Conservation (phyloP, 2,329 filamentous ascomycete species). For the Fusarium tjaetaba region DNA sequence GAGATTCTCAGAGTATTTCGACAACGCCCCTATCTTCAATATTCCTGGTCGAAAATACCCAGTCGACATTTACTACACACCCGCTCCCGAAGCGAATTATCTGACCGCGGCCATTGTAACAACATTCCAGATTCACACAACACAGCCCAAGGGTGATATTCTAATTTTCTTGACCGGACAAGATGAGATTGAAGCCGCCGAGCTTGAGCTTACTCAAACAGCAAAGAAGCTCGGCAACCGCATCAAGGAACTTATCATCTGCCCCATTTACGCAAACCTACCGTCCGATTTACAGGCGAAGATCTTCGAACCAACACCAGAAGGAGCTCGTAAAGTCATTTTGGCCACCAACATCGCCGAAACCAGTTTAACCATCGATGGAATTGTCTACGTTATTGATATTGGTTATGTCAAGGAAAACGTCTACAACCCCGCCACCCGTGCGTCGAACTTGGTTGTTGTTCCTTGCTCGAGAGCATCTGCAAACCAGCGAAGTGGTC, state of each 20-base stretch:
- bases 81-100: constrained; percentile 93
- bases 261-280: constrained; percentile 93
- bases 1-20: constrained; percentile 92
- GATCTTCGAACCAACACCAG: constrained; percentile 93
- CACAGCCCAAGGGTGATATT: constrained; percentile 86
- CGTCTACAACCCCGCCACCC: constrained; percentile 88
- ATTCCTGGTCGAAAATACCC: constrained; percentile 90
- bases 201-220: constrained; percentile 85
- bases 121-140: constrained; percentile 93
- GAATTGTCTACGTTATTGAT: constrained; percentile 95
- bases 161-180: constrained; percentile 95
- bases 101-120: constrained; percentile 91
- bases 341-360: constrained; percentile 97
- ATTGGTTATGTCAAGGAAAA: constrained; percentile 97
- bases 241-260: constrained; percentile 87
- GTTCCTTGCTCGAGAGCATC: constrained; percentile 92
- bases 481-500: constrained; percentile 90
- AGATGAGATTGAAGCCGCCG: constrained; percentile 92
- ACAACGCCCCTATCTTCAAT: constrained; percentile 92
- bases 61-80: constrained; percentile 91
- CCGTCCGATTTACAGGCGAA: constrained; percentile 90
- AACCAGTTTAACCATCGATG: constrained; percentile 94
- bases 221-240: constrained; percentile 85
- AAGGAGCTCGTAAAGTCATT: constrained; percentile 87
- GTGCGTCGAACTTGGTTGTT: constrained; percentile 91